Evolutionary conservation across 2,329 filamentous ascomycete species (phyloP), one percentile per base, ranked within the genome.

Genomic region (Botrytis sinoallii): DNA sequence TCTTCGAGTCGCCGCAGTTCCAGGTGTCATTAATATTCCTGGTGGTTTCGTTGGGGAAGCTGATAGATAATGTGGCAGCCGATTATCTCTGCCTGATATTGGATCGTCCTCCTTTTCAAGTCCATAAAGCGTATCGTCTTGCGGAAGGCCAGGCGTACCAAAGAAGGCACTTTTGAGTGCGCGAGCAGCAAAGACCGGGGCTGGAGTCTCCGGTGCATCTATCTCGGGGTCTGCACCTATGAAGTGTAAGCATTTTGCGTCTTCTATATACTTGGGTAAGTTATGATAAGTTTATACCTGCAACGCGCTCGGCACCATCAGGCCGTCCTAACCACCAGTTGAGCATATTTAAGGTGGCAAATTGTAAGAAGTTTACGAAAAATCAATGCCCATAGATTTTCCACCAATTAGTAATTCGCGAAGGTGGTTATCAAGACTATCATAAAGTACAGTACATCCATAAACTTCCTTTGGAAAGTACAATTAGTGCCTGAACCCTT

Each of bases 131-230:
- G 78, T 77, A 73, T 83, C 82, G 66, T 84, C 81, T 64, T 80
- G 80, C n/a, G 70, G 74, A 22, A 79, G 79, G n/a, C 79, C 80
- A 68, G 89, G 88, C 5, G 88, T 89, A 59, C 90, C 90, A 77
- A 91, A 91, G 64, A 92, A 81, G 40, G 88, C 89, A 77, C 86
- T 89, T 77, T 88, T 90, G 79, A 92, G 84, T 9, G 90, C 90
- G 74, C 90, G 86, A 55, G 89, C 89, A 3, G 89, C 90, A 79
- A 92, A 92, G 0, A 91, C 86, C 2, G 90, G 89, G 0, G 88
- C 90, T 10, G 90, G 90, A 25, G 90, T 92, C 77, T 91, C 89
- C 57, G 89, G 89, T 46, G 84, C 84, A 25, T 91, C 89, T 44
- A 35, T 48, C 40, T 73, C 71, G 2, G 71, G 71, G 42, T 73